phyloP scores from a whole-genome alignment of 805 yeast species.

The Myxozyma melibiosi region DNA sequence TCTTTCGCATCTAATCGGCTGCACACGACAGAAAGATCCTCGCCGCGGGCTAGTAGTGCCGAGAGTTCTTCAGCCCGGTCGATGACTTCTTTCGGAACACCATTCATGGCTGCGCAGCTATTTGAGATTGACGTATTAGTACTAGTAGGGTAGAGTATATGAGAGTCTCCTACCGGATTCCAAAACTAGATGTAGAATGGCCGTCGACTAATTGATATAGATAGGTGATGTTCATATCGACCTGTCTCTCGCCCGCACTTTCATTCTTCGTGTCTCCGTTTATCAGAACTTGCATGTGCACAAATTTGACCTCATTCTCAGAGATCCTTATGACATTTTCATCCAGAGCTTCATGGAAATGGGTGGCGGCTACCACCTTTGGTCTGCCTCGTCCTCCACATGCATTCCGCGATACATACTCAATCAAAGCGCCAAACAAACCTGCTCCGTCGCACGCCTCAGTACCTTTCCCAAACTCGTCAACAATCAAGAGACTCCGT shows the following conservation, averaged over 20 bases:
- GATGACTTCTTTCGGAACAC: slow-evolving; percentile 41
- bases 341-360: slow-evolving; percentile 44
- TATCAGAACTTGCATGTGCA: slow-evolving; percentile 43
- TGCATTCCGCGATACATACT: slow-evolving; percentile 28
- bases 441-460: slow-evolving; percentile 48
- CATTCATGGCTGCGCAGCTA: slow-evolving; percentile 48
- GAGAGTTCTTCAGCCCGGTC: slow-evolving; percentile 42
- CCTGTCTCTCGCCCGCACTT: not conserved
- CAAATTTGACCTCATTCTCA: slow-evolving; percentile 40
- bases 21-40: slow-evolving; percentile 35
- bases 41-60: slow-evolving; percentile 27
- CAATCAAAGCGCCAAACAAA: slow-evolving; percentile 47
- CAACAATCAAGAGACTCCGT: slow-evolving; percentile 51
- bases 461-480: slow-evolving; percentile 60
- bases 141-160: not conserved
- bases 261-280: not conserved
- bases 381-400: slow-evolving; percentile 32
- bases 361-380: slow-evolving; percentile 47
- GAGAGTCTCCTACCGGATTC: too few species aligned
- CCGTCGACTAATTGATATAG: slow-evolving; percentile 20
- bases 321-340: not conserved
- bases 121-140: too few species aligned
- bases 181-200: slow-evolving; percentile 23
- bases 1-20: slow-evolving; percentile 33
- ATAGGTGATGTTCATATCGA: slow-evolving; percentile 26